phyloP scores from a whole-genome alignment of 495 filamentous ascomycete genomes.

The Acidomyces sp. region DNA sequence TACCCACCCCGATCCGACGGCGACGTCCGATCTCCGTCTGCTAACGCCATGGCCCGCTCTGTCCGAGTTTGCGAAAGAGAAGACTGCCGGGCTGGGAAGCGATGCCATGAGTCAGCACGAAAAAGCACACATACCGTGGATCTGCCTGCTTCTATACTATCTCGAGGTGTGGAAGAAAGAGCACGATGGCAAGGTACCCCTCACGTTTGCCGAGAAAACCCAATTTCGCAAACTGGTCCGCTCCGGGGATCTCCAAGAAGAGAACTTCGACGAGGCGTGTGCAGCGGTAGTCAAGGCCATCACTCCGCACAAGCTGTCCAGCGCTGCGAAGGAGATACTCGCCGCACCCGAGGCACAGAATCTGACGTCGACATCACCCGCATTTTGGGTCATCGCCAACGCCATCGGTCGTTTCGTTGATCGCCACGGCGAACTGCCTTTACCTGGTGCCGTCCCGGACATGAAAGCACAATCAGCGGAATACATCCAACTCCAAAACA shows the following conservation, averaged over 20 bases:
- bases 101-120: conserved; percentile 40
- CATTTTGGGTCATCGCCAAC: conserved; percentile 83
- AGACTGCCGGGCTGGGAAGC: conserved; percentile 50
- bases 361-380: conserved; percentile 32
- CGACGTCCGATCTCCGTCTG: conserved; percentile 74
- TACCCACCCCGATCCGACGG: conserved; percentile 81
- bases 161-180: conserved; percentile 67
- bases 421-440: conserved; percentile 56
- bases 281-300: conserved; percentile 78
- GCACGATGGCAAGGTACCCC: conserved; percentile 56
- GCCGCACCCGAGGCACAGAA: conserved; percentile 37
- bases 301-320: conserved; percentile 49
- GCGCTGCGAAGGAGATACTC: conserved; percentile 64
- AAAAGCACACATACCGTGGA: conserved; percentile 87
- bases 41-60: conserved; percentile 83
- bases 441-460: conserved; percentile 82
- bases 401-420: conserved; percentile 65
- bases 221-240: conserved; percentile 63
- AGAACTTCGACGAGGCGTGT: conserved; percentile 92
- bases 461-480: conserved; percentile 95
- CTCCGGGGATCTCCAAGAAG: conserved; percentile 70
- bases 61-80: conserved; percentile 43
- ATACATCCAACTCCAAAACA: conserved; percentile 82
- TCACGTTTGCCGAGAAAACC: conserved; percentile 72
- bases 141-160: conserved; percentile 73